Base-by-base conservation (phyloP, 495 filamentous ascomycete genomes). In the Penicillium turbatum region DNA sequence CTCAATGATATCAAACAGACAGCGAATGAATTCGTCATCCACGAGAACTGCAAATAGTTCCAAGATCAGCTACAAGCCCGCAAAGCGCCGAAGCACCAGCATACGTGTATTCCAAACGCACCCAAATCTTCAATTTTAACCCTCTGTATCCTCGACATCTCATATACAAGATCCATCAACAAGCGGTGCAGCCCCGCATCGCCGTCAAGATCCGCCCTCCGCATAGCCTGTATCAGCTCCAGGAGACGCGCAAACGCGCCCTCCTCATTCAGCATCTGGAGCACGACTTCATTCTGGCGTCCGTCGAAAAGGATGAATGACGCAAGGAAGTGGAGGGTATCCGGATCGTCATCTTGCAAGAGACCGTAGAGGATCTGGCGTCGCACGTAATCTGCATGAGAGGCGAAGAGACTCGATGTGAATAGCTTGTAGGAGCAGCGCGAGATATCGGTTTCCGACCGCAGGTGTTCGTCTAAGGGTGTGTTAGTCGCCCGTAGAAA, bases 291-390 rank as follows among this genome's bases (percentile, higher is more conserved):
- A 64, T 92, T 81, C 37, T 85, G 76, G 47, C 84, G 84, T 41
- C 95, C 92, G 67, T 97, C 92, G 64, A 89, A 90, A 17, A 97
- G 80, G n/a, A 98, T 79, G 58, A 97, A 86, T 50, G 87, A 90
- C 29, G 85, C 81, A 49, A 96, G 88, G 47, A 93, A 68, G 66
- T 95, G 89, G 26, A 98, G 78, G 11, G 83, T 86, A 55, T 80
- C 82, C 17, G 82, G 69, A 46, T 91, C 88, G 66, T 96, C 92
- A 70, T 97, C 83, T 82, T 96, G 91, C 56, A 97, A 71, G 37
- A 98, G 73, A 62, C 88, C 86, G 73, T 95, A 93, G 50, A 97
- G 83, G 61, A 98, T 88, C 76, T 97, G 93, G 48, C 83, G 85
- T 56, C 95, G 89, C 50, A 97, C 87, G 74, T 97, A 97, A 43